Evolutionary conservation across 768 basidiomycete genomes (phyloP).

Genomic region (Mycena albidolilacea): DNA sequence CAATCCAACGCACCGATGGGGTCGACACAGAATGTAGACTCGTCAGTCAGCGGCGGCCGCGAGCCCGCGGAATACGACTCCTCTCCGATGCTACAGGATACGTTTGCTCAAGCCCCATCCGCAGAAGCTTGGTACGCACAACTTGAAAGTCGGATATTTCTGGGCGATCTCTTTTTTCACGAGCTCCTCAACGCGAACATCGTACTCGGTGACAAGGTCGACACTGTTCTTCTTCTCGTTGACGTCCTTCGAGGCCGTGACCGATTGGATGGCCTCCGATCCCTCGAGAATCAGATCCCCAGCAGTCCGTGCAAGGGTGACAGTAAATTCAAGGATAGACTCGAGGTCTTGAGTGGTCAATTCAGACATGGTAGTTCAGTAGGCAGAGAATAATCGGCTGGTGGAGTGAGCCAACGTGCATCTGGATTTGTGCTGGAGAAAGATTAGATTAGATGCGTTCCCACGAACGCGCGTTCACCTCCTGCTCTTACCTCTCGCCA

Average conservation of each 20-base stretch:
- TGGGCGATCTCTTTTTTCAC: constrained; percentile 77
- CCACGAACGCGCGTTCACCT: constrained; percentile 55
- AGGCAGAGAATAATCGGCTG: not conserved
- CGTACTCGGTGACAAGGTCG: constrained; percentile 96
- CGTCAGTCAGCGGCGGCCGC: constrained; percentile 80
- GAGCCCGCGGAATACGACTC: constrained; percentile 90
- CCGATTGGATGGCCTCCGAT: constrained; percentile 77
- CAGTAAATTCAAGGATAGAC: constrained; percentile 77
- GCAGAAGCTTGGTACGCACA: constrained; percentile 69
- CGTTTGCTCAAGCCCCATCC: not conserved
- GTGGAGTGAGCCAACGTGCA: not conserved
- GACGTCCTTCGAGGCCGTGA: constrained; percentile 61
- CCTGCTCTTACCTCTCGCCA: constrained; percentile 43
- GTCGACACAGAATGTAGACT: constrained; percentile 96
- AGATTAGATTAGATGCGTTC: constrained; percentile 50
- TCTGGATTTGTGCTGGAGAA: not conserved
- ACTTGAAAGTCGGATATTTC: constrained; percentile 83
- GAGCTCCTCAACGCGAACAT: constrained; percentile 90
- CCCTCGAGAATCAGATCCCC: constrained; percentile 85
- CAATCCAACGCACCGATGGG: constrained; percentile 78
- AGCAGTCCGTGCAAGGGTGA: constrained; percentile 79
- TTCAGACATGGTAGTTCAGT: constrained; percentile 52
- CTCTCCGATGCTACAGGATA: constrained; percentile 84
- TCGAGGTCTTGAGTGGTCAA: constrained; percentile 62
- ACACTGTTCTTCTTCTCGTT: constrained; percentile 95